phyloP scores from a whole-genome alignment of 208 protist genomes.

The Trichomonas gallinae region DNA sequence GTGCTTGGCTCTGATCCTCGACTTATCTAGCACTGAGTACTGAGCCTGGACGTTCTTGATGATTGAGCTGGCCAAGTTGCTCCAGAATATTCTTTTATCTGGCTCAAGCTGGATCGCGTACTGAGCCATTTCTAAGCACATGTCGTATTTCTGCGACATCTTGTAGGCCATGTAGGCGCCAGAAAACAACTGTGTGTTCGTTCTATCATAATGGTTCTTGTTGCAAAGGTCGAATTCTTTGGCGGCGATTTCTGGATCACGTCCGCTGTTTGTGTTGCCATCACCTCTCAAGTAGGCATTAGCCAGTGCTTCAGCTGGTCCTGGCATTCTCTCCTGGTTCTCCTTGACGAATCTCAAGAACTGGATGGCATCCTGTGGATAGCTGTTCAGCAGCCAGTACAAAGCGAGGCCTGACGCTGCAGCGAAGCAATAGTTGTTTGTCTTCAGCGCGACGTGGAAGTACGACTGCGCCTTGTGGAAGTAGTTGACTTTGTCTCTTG shows the following conservation, averaged over 20 bases:
- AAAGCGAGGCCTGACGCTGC: neutral
- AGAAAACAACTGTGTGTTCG: neutral
- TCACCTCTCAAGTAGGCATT: neutral
- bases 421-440: neutral
- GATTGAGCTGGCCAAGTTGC: neutral
- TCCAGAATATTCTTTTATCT: neutral
- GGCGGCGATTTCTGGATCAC: neutral
- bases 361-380: neutral
- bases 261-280: neutral
- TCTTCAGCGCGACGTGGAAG: neutral
- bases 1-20: neutral
- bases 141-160: neutral
- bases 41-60: neutral
- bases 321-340: neutral
- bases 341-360: neutral
- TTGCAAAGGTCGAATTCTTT: neutral
- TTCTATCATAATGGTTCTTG: neutral
- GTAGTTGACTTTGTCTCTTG: neutral
- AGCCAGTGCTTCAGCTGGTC: neutral
- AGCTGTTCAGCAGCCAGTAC: neutral
- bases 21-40: neutral
- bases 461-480: neutral
- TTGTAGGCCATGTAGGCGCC: neutral
- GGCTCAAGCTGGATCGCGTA: neutral
- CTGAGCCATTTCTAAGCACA: neutral